Conservation (phyloP, 140 eudicot genomes). For the Bidens hawaiensis region DNA sequence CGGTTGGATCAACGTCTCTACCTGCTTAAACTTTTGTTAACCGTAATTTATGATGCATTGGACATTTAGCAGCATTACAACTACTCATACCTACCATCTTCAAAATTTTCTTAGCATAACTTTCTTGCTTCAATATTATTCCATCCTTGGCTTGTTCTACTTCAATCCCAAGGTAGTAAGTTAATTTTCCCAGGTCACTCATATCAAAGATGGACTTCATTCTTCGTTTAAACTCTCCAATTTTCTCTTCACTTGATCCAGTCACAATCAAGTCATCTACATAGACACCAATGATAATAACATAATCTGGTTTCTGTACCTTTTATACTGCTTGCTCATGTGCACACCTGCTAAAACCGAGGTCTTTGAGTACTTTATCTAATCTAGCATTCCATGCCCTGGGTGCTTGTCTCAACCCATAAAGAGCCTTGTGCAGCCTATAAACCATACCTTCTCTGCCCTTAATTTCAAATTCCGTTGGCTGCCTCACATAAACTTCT, state of each 20-base stretch:
- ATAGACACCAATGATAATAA: not conserved
- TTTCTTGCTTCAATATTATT: not conserved
- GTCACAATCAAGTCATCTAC: not conserved
- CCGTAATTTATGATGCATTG: not conserved
- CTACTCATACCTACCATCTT: not conserved
- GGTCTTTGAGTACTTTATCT: not conserved
- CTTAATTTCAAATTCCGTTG: too few species aligned
- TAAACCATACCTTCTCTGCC: too few species aligned
- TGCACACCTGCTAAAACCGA: not conserved
- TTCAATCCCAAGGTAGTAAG: constrained; percentile 1
- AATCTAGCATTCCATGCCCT: not conserved
- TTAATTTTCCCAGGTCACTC: not conserved
- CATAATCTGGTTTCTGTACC: too few species aligned
- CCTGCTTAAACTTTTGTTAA: not conserved
- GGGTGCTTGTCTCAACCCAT: not conserved
- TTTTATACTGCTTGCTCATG: not conserved
- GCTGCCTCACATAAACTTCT: too few species aligned
- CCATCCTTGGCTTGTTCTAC: not conserved
- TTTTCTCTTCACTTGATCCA: not conserved
- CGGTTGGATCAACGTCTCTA: not conserved
- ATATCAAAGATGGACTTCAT: not conserved
- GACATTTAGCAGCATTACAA: not conserved
- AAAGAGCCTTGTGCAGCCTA: too few species aligned
- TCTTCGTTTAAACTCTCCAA: not conserved
- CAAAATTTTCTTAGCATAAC: not conserved